Percentiles rank a stretch among this genome's conserved stretches.
These are phyloP conservation scores for Volvariella surrecta DNA, from an alignment of 1,284 basidiomycete species.

Conservation along the genomic window DNA sequence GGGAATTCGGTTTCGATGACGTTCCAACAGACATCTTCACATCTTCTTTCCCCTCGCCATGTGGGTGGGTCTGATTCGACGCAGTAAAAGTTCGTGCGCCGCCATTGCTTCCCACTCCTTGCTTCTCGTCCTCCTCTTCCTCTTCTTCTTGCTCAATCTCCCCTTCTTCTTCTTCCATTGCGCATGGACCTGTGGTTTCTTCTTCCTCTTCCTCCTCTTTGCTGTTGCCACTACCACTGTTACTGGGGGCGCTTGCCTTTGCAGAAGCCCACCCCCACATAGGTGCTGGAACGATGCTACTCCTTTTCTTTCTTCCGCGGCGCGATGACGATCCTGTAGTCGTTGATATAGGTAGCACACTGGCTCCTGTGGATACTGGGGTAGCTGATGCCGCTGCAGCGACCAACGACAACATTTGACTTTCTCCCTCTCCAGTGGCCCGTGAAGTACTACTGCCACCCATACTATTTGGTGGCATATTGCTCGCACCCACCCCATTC, in stretches of 20 bases:
- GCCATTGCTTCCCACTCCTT: no score
- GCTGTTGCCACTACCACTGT: slow-evolving; percentile 8
- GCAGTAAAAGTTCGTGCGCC: no score
- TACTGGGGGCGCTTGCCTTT: slow-evolving; percentile 22
- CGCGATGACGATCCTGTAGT: neutral
- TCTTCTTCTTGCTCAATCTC: no score
- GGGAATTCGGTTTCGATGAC: no score
- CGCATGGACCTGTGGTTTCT: slow-evolving; percentile 46
- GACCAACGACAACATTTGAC: neutral
- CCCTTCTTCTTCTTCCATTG: slow-evolving; percentile 58
- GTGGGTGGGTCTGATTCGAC: no score
- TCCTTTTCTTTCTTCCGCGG: slow-evolving; percentile 45
- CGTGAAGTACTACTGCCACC: neutral
- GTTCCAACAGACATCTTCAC: no score
- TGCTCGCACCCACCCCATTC: neutral
- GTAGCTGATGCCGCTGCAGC: neutral
- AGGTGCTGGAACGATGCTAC: slow-evolving; percentile 58
- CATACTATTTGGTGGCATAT: neutral
- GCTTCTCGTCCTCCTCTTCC: no score
- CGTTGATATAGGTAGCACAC: neutral
- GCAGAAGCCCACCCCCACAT: slow-evolving; percentile 74
- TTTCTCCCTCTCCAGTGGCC: neutral
- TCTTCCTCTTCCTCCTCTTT: slow-evolving; percentile 37
- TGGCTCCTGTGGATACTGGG: neutral
- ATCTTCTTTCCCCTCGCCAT: no score